Conservation (phyloP, 495 filamentous ascomycete species). For the Entonaema liquescens region DNA sequence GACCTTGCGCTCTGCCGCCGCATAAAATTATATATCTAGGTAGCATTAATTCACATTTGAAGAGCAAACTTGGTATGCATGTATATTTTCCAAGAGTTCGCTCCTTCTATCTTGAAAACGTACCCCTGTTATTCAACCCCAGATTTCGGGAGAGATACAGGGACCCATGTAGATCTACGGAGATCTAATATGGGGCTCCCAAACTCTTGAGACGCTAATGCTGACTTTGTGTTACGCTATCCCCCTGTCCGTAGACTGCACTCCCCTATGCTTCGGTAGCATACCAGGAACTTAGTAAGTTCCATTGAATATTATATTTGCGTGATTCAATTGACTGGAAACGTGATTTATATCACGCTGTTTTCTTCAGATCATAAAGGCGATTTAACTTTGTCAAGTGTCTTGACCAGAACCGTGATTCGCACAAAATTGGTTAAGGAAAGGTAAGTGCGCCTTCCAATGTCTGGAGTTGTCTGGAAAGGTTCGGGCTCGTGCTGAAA, state of each 20-base stretch:
- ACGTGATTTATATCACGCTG: too few relatives aligned
- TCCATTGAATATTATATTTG: too few relatives aligned
- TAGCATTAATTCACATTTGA: background rate
- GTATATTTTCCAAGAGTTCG: background rate
- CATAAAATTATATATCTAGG: background rate
- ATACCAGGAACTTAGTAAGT: too few relatives aligned
- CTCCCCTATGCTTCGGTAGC: too few relatives aligned
- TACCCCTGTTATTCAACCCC: background rate
- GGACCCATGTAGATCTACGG: background rate
- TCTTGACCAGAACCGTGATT: too few relatives aligned
- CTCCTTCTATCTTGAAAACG: background rate
- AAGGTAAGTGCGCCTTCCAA: too few relatives aligned
- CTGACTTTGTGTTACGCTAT: background rate
- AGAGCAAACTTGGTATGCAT: background rate
- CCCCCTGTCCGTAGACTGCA: background rate
- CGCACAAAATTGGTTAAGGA: too few relatives aligned
- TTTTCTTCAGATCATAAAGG: too few relatives aligned
- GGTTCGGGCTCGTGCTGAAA: too few relatives aligned
- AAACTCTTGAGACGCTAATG: background rate
- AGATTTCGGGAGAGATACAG: background rate
- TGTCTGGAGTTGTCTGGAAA: too few relatives aligned
- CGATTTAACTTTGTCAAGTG: too few relatives aligned
- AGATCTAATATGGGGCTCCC: background rate
- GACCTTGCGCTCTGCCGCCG: background rate
- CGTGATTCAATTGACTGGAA: too few relatives aligned